Conservation (phyloP, 352 stramenopile species). For the Globisporangium nunn region DNA sequence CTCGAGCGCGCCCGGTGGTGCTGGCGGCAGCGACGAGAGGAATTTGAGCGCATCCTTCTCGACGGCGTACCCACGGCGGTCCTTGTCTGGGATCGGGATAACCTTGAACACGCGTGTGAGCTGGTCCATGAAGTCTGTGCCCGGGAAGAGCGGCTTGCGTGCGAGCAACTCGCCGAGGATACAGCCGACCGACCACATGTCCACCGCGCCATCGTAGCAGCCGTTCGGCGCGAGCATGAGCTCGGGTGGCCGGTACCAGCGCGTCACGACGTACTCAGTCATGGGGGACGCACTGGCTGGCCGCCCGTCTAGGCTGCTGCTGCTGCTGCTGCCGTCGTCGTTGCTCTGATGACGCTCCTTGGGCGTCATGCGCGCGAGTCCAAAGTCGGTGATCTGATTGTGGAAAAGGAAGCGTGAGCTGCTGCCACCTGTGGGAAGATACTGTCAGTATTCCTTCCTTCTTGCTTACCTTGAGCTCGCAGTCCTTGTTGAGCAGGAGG, state of each 20-base stretch:
- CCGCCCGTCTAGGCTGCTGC: slow-evolving; percentile 8
- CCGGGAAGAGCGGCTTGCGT: slow-evolving; percentile 63
- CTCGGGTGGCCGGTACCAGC: slow-evolving; percentile 88
- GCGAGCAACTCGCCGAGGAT: slow-evolving; percentile 80
- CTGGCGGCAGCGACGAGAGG: slow-evolving; percentile 32
- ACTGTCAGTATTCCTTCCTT: neutral
- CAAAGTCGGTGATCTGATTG: slow-evolving; percentile 61
- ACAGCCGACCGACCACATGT: slow-evolving; percentile 89
- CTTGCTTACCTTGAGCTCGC: slow-evolving; percentile 47
- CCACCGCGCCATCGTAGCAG: slow-evolving; percentile 80
- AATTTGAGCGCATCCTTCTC: slow-evolving; percentile 65
- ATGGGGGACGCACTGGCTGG: slow-evolving; percentile 42
- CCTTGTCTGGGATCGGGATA: slow-evolving; percentile 34
- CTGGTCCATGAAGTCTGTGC: slow-evolving; percentile 80
- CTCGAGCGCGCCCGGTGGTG: slow-evolving; percentile 28
- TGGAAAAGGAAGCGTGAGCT: neutral
- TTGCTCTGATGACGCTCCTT: slow-evolving; percentile 3
- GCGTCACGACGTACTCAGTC: slow-evolving; percentile 84
- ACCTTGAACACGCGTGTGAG: slow-evolving; percentile 76
- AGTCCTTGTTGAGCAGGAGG: slow-evolving; percentile 69
- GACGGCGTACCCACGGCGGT: neutral
- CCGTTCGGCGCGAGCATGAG: slow-evolving; percentile 88
- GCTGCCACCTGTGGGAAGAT: neutral
- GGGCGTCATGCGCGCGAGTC: slow-evolving; percentile 53
- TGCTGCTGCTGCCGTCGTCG: no score